Percentiles rank a stretch among this genome's conserved stretches.
phyloP scores from a whole-genome alignment of 495 filamentous ascomycete genomes.

The Lentithecium fluviatile region DNA sequence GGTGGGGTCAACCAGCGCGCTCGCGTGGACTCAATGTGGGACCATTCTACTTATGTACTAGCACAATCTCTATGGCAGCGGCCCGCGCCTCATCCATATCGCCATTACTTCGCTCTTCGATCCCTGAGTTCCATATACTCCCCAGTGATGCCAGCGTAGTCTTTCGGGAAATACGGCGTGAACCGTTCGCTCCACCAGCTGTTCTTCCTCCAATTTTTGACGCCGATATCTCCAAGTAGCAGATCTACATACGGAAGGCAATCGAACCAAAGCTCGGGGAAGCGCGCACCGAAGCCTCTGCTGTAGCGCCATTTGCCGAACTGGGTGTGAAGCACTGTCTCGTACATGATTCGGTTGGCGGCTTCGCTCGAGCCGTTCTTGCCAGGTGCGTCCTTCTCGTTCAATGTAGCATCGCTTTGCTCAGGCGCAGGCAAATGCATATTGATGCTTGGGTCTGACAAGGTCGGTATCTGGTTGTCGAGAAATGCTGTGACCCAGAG shows the following conservation, averaged over 20 bases:
- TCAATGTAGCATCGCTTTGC: background rate
- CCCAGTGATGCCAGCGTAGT: conserved; percentile 44
- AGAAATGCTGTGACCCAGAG: conserved; percentile 47
- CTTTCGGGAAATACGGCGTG: conserved; percentile 41
- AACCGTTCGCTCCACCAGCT: conserved; percentile 45
- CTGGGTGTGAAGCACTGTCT: conserved; percentile 63
- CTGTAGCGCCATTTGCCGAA: conserved; percentile 71
- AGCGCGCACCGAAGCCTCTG: conserved; percentile 59
- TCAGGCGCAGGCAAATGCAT: background rate
- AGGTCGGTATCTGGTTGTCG: conserved; percentile 43
- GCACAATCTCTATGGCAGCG: background rate
- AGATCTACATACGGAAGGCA: conserved; percentile 74
- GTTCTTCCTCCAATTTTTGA: conserved; percentile 48
- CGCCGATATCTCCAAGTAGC: conserved; percentile 64
- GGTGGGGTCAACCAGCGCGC: too few relatives aligned
- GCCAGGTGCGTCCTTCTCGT: background rate
- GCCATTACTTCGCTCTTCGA: background rate
- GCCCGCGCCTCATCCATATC: background rate
- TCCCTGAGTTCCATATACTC: conserved; percentile 34
- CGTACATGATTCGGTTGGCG: conserved; percentile 43
- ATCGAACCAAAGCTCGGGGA: conserved; percentile 75
- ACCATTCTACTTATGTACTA: too few relatives aligned
- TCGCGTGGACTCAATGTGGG: too few relatives aligned
- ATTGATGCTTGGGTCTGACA: background rate
- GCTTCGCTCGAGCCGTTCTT: conserved; percentile 6